These are phyloP conservation scores for Rhododendron griersonianum DNA, from an alignment of 148 eudicot genomes.

Conservation along the genomic window DNA sequence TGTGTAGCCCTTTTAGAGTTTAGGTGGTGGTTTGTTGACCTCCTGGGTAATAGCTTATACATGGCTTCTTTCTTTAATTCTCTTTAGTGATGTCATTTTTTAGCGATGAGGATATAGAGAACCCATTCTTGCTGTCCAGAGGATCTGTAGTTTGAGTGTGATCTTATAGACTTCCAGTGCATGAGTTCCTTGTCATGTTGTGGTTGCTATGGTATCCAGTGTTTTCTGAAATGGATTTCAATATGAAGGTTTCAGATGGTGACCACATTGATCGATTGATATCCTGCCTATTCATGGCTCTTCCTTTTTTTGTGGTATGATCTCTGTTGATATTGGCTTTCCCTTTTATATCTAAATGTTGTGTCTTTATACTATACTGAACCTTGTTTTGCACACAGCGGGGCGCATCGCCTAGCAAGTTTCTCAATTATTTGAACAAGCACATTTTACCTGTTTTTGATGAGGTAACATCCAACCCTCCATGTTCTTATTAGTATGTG, in stretches of 20 bases:
- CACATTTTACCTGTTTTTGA: slow-evolving; percentile 82
- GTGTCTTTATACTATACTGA: slow-evolving; percentile 3
- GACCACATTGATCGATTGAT: slow-evolving; percentile 41
- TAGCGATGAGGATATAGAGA: neutral
- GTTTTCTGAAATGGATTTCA: slow-evolving; percentile 7
- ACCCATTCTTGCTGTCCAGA: neutral
- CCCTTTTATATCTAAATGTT: neutral
- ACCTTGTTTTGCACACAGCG: slow-evolving; percentile 37
- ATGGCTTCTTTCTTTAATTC: neutral
- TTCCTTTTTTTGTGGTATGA: slow-evolving; percentile 76
- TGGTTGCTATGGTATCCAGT: neutral
- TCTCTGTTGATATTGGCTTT: neutral
- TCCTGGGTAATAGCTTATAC: neutral
- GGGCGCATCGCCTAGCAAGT: slow-evolving; percentile 91
- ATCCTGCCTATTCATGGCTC: slow-evolving; percentile 79
- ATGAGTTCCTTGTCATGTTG: neutral
- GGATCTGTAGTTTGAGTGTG: neutral
- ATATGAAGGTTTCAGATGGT: slow-evolving; percentile 64
- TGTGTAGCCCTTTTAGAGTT: neutral
- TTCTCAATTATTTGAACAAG: slow-evolving; percentile 71
- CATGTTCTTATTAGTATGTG: neutral
- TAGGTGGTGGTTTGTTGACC: neutral
- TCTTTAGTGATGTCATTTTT: neutral
- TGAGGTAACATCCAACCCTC: slow-evolving; percentile 43
- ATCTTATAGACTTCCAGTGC: neutral